Evolutionary conservation across 108 stramenopile species (phyloP).

Genomic region (Chaetoceros tenuissimus): DNA sequence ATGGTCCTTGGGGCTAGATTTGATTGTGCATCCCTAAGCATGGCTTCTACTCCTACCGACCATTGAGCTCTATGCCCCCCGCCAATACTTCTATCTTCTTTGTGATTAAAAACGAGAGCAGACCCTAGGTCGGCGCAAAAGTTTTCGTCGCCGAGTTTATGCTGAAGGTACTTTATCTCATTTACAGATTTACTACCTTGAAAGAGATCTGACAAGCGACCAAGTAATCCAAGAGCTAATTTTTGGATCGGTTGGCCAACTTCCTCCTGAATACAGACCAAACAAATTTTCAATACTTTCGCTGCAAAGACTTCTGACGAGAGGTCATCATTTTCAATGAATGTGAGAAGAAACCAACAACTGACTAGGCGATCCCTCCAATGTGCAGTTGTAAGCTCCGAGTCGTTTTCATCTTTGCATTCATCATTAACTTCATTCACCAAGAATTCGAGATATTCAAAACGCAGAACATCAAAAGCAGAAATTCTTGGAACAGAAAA

Average conservation of each 20-base stretch:
- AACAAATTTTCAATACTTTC: constrained; percentile 53
- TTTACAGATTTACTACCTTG: constrained; percentile 10
- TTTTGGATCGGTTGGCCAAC: constrained; percentile 77
- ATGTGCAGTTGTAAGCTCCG: constrained; percentile 43
- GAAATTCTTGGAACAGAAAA: constrained; percentile 49
- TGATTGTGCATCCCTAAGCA: constrained; percentile 66
- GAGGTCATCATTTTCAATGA: constrained; percentile 47
- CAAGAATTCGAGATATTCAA: constrained; percentile 41
- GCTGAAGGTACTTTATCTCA: constrained; percentile 9
- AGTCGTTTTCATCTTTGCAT: constrained; percentile 16
- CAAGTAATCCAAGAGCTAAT: constrained; percentile 71
- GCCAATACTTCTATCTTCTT: constrained; percentile 75
- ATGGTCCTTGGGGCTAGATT: constrained; percentile 60
- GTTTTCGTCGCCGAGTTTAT: constrained; percentile 21
- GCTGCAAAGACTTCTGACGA: constrained; percentile 15
- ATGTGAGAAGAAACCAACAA: constrained; percentile 64
- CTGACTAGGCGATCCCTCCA: constrained; percentile 79
- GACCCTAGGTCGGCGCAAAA: constrained; percentile 50
- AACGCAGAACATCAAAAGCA: constrained; percentile 36
- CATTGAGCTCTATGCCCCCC: constrained; percentile 80
- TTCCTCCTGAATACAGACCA: constrained; percentile 63
- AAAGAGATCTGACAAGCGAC: constrained; percentile 46
- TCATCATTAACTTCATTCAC: constrained; percentile 32
- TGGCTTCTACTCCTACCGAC: constrained; percentile 77
- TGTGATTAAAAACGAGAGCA: constrained; percentile 77